These are phyloP conservation scores for Solidago caesia DNA, from an alignment of 129 eudicot genomes.

Conservation along the genomic window DNA sequence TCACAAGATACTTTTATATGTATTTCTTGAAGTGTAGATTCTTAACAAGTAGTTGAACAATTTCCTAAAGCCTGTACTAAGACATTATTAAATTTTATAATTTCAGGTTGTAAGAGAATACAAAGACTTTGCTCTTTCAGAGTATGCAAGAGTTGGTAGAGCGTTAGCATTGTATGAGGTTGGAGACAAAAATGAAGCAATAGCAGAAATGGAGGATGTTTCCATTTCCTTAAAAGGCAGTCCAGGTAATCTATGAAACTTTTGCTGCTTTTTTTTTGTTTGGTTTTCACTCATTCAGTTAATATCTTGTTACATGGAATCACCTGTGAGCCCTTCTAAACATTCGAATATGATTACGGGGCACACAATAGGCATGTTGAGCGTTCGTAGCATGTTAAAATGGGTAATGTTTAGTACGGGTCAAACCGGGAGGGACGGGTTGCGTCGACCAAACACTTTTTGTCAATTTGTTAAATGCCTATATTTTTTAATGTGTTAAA, in stretches of 20 bases:
- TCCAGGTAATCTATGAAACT: constrained; percentile 40
- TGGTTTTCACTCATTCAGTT: neutral
- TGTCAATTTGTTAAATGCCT: neutral
- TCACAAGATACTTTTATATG: too few relatives aligned
- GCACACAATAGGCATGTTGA: too few relatives aligned
- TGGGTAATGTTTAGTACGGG: neutral
- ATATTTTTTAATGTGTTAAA: neutral
- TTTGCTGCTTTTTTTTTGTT: neutral
- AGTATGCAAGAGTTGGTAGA: constrained; percentile 59
- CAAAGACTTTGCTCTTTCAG: constrained; percentile 63
- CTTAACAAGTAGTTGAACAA: neutral
- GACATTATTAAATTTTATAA: constrained; percentile 3
- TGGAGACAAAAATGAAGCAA: constrained; percentile 62
- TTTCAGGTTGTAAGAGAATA: constrained; percentile 47
- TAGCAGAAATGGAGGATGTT: constrained; percentile 61
- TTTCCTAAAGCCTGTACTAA: neutral
- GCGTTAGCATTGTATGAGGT: constrained; percentile 58
- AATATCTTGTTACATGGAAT: neutral
- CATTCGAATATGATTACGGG: neutral
- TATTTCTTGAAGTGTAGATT: neutral
- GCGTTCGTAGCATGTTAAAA: too few relatives aligned
- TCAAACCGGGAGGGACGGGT: neutral
- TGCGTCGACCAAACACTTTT: neutral
- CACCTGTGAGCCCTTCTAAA: neutral
- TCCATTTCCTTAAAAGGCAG: constrained; percentile 57